Conservation (phyloP, 805 yeast genomes). For the Candida suzukii region DNA sequence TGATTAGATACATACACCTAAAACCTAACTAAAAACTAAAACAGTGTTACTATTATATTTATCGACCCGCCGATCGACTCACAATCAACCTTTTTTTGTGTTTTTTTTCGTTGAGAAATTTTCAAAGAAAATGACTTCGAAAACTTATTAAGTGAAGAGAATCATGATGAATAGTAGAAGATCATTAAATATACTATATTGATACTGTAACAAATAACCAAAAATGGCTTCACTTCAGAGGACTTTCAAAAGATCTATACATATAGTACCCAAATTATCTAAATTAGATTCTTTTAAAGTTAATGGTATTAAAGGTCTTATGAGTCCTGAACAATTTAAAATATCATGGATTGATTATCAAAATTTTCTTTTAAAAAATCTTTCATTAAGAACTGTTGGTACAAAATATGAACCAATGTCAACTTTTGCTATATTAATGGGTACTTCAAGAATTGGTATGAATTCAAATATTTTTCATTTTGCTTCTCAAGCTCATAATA, state of each 20-base stretch:
- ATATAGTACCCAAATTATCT: constrained; percentile 55
- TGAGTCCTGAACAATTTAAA: constrained; percentile 57
- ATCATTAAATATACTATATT: too few species aligned
- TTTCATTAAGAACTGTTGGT: constrained; percentile 63
- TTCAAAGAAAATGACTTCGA: too few species aligned
- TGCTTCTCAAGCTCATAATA: constrained; percentile 89
- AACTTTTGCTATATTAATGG: constrained; percentile 63
- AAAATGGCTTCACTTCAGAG: too few species aligned
- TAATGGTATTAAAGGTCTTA: constrained; percentile 59
- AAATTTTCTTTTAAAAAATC: constrained; percentile 48
- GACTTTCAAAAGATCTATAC: constrained; percentile 34
- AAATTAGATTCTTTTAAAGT: constrained; percentile 29
- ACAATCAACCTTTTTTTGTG: neutral
- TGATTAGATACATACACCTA: too few species aligned
- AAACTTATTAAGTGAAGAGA: too few species aligned
- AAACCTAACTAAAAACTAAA: too few species aligned
- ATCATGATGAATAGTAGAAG: too few species aligned
- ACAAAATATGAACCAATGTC: constrained; percentile 71
- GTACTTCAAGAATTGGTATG: constrained; percentile 60
- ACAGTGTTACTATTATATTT: too few species aligned
- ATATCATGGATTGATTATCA: constrained; percentile 83
- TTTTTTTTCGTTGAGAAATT: too few species aligned
- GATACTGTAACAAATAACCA: too few species aligned
- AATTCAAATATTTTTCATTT: constrained; percentile 70
- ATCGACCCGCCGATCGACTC: neutral